Evolutionary conservation across 495 filamentous ascomycete genomes (phyloP).

Genomic region (Evernia prunastri): DNA sequence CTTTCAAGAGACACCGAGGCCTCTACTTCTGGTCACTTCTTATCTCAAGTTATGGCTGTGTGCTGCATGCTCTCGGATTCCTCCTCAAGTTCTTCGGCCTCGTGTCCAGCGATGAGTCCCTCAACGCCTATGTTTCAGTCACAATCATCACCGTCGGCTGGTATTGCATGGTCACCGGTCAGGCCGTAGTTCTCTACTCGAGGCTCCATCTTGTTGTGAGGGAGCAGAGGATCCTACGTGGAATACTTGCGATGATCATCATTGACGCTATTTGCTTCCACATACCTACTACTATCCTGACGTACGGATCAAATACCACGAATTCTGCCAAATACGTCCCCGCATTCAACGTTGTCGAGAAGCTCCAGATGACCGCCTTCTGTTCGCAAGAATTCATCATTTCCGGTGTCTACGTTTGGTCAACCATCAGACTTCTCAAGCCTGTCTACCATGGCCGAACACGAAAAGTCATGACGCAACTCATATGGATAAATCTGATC

Average conservation of each 20-base stretch:
- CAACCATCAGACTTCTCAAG: constrained; percentile 46
- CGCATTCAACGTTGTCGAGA: constrained; percentile 51
- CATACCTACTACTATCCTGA: constrained; percentile 45
- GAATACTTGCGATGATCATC: constrained; percentile 41
- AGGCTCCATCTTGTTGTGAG: constrained; percentile 45
- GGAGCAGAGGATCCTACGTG: constrained; percentile 38
- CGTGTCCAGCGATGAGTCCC: constrained; percentile 17
- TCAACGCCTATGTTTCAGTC: constrained; percentile 34
- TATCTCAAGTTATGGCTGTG: constrained; percentile 34
- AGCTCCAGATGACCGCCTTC: constrained; percentile 51
- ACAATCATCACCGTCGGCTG: constrained; percentile 45
- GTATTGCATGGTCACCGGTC: constrained; percentile 50
- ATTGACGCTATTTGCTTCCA: constrained; percentile 42
- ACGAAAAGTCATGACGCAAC: constrained; percentile 46
- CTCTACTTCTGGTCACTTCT: constrained; percentile 52
- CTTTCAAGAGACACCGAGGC: constrained; percentile 46
- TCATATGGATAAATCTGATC: constrained; percentile 49
- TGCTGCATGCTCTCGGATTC: constrained; percentile 48
- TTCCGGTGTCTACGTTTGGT: constrained; percentile 52
- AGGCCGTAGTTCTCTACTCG: constrained; percentile 47
- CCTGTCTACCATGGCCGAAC: constrained; percentile 39
- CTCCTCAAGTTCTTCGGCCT: constrained; percentile 44
- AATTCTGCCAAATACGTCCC: constrained; percentile 33
- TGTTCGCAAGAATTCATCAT: constrained; percentile 52
- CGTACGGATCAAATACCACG: constrained; percentile 41